These are phyloP conservation scores for Prototheca cutis DNA, from an alignment of 163 green algal species.

Conservation along the genomic window DNA sequence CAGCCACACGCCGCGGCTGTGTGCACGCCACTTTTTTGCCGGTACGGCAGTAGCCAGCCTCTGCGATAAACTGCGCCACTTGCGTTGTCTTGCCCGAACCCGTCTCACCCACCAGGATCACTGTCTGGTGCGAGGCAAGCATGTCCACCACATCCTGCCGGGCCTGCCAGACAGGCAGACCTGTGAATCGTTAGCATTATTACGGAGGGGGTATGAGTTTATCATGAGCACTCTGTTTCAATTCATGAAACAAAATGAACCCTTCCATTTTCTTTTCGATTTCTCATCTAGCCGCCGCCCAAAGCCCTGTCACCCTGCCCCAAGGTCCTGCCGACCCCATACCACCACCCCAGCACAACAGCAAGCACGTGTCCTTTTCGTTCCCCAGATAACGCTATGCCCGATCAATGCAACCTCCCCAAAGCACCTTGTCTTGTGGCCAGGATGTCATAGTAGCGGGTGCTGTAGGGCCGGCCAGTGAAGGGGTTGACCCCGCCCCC, in stretches of 20 bases:
- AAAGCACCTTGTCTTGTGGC: slow-evolving; percentile 60
- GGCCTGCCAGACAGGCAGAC: slow-evolving; percentile 94
- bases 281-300: no score
- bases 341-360: no score
- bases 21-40: slow-evolving; percentile 90
- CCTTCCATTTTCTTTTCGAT: no score
- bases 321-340: no score
- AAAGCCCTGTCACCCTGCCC: no score
- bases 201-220: no score
- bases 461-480: slow-evolving; percentile 74
- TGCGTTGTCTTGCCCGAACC: slow-evolving; percentile 94
- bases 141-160: slow-evolving; percentile 90
- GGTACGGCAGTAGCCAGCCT: slow-evolving; percentile 70
- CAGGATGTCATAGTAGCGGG: slow-evolving; percentile 89
- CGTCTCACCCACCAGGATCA: slow-evolving; percentile 93
- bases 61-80: slow-evolving; percentile 94
- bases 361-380: no score
- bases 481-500: slow-evolving; percentile 69
- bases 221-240: no score
- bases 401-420: not conserved
- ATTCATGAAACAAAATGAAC: no score
- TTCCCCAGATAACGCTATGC: no score
- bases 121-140: slow-evolving; percentile 84
- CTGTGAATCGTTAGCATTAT: no score
- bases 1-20: slow-evolving; percentile 92